Evolutionary conservation across 768 basidiomycete genomes (phyloP).

Genomic region (Trametes sanguinea): DNA sequence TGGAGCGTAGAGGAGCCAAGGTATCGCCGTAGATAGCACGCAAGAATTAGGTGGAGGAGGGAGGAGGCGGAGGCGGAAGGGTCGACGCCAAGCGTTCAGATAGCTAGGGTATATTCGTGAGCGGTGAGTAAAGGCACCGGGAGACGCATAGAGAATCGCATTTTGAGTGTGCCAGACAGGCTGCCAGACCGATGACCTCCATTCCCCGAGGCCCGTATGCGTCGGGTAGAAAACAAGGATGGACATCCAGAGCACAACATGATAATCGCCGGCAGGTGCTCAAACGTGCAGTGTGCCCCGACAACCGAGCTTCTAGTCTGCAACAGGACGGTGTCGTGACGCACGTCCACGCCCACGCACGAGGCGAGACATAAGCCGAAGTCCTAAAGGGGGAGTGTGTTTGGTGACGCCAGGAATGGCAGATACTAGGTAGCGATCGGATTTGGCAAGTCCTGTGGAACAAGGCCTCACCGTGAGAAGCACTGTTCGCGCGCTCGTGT

Average conservation of each 20-base stretch:
- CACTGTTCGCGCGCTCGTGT: not conserved
- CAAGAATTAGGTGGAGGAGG: not conserved
- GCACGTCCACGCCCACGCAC: not conserved
- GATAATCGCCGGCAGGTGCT: not conserved
- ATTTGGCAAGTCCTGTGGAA: conserved; percentile 14
- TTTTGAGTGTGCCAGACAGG: conserved; percentile 2
- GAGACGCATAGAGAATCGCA: not conserved
- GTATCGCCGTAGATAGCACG: not conserved
- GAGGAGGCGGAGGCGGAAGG: not conserved
- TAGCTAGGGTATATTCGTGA: conserved; percentile 14
- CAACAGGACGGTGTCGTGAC: conserved; percentile 7
- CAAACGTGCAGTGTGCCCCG: conserved; percentile 1
- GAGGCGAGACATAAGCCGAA: conserved; percentile 2
- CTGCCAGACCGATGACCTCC: not conserved
- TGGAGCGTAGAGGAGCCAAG: not conserved
- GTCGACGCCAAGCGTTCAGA: not conserved
- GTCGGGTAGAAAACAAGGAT: conserved; percentile 14
- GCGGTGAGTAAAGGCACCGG: not conserved
- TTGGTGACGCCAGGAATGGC: conserved; percentile 4
- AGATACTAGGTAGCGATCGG: not conserved
- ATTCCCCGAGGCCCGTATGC: not conserved
- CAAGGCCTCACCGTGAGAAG: conserved; percentile 9
- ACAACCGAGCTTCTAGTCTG: conserved; percentile 8
- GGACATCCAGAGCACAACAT: conserved; percentile 14
- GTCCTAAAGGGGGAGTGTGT: conserved; percentile 3